These are phyloP conservation scores for Fagopyrum esculentum DNA, from an alignment of 148 eudicot genomes.

Conservation along the genomic window DNA sequence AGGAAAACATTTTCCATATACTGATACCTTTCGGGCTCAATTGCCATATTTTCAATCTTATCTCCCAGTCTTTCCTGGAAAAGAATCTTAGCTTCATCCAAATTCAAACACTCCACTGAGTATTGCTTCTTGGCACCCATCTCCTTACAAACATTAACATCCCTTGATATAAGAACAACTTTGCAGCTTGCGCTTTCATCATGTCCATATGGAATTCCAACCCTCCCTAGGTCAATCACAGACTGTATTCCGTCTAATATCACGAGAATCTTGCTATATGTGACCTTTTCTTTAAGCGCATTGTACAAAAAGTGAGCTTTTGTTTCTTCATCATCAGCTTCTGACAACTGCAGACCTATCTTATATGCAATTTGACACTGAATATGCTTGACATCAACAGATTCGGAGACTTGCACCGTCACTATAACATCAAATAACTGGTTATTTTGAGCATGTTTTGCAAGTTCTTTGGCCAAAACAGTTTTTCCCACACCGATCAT, in stretches of 20 bases:
- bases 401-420: constrained; percentile 2
- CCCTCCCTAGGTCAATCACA: neutral
- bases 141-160: neutral
- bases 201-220: neutral
- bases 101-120: neutral
- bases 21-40: neutral
- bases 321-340: neutral
- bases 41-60: neutral
- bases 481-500: constrained; percentile 5
- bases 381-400: neutral
- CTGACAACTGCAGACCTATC: neutral
- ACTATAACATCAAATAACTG: neutral
- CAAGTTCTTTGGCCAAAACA: neutral
- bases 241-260: neutral
- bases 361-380: neutral
- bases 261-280: neutral
- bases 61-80: neutral
- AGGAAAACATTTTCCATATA: neutral
- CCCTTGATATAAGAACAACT: neutral
- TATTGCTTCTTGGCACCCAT: neutral
- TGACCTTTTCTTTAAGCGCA: neutral
- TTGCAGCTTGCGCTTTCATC: neutral
- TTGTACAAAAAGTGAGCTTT: neutral
- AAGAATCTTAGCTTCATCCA: constrained; percentile 4
- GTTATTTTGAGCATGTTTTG: neutral